Percentiles rank a stretch among this genome's conserved stretches.
These are phyloP conservation scores for Trypanosoma avium DNA, from an alignment of 208 protist genomes.

Conservation along the genomic window DNA sequence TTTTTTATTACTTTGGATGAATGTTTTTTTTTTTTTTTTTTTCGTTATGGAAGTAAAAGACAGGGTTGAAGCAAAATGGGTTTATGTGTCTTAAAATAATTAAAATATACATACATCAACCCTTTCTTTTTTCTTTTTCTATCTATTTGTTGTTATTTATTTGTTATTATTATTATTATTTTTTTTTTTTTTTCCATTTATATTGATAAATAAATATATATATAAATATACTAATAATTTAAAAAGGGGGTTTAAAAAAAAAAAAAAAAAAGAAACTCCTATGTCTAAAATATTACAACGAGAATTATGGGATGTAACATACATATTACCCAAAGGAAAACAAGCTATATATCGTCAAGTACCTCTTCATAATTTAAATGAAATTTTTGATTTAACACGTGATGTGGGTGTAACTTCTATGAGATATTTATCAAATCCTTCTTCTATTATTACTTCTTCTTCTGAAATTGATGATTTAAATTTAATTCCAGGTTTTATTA, in stretches of 20 bases:
- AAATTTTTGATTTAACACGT: conserved; percentile 11
- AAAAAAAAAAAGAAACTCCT: conserved; percentile 1
- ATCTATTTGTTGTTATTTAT: no score
- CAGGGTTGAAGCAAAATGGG: no score
- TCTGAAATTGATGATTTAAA: neutral
- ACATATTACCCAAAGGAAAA: conserved; percentile 7
- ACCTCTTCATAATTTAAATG: conserved; percentile 9
- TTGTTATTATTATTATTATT: no score
- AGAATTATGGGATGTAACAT: conserved; percentile 18
- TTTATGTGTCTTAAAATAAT: no score
- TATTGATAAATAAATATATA: conserved; percentile 3
- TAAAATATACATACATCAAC: no score
- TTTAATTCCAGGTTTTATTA: conserved; percentile 17
- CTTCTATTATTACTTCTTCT: neutral
- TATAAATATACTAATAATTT: conserved; percentile 1
- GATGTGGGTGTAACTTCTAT: conserved; percentile 1
- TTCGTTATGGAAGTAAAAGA: no score
- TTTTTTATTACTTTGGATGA: no score
- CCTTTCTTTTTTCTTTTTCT: no score
- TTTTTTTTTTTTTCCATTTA: no score
- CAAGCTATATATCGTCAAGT: conserved; percentile 10
- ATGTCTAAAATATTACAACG: neutral
- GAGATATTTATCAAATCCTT: no score
- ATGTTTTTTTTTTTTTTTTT: no score
- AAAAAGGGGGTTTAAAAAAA: no score